A percentile compares a stretch with the other conserved stretches of the same genome.
These are phyloP conservation scores for Arthrobotrys megalospora DNA, from an alignment of 2,329 filamentous ascomycete genomes.

Conservation along the genomic window DNA sequence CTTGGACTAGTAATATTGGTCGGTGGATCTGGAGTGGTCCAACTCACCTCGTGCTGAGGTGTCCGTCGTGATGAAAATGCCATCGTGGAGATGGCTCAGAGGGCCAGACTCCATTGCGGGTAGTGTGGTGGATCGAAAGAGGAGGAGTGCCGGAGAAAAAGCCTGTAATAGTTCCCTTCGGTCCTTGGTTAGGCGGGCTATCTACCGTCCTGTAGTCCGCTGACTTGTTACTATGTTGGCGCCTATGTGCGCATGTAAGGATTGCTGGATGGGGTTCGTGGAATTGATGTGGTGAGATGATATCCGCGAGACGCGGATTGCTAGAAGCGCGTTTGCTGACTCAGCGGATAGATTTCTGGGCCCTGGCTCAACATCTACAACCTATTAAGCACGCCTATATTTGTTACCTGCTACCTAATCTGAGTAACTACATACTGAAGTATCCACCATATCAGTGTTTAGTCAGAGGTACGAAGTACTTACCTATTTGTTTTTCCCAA, in stretches of 20 bases:
- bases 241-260: neutral
- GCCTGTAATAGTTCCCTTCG: neutral
- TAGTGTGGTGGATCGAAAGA: neutral
- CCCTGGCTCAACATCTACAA: neutral
- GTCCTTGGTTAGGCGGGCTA: neutral
- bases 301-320: neutral
- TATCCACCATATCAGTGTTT: no score
- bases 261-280: neutral
- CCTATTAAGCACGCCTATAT: no score
- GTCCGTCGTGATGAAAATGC: conserved; percentile 9
- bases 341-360: neutral
- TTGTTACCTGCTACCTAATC: no score
- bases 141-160: neutral
- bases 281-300: conserved; percentile 4
- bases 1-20: conserved; percentile 18
- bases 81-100: neutral
- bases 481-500: no score
- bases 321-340: conserved; percentile 15
- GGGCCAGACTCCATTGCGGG: conserved; percentile 1
- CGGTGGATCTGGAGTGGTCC: conserved; percentile 4
- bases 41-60: conserved; percentile 47
- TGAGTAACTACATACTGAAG: no score
- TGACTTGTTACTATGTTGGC: no score
- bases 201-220: neutral
- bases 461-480: no score